Evolutionary conservation across 495 filamentous ascomycete species (phyloP), one percentile per base, ranked within the genome.

Genomic region (Cladorrhinum samala): DNA sequence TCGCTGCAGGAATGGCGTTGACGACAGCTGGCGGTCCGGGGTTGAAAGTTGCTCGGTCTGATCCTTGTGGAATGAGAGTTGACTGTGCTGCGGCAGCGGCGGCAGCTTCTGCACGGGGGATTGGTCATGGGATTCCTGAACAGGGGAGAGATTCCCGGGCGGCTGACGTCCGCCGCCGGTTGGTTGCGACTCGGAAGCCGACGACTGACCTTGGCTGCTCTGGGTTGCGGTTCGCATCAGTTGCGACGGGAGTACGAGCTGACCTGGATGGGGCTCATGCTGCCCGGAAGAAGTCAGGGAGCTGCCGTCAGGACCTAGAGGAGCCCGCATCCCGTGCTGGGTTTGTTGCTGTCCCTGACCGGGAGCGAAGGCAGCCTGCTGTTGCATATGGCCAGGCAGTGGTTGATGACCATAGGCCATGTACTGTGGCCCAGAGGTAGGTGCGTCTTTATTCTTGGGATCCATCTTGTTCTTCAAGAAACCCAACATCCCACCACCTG

Each of bases 241-340:
- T 33, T 51, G 55, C 27, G 47, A 18, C n/a, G 41, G 53, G 17
- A 46, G 45, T 1, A 48, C 38, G 42, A 58, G 38, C 40, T 61
- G 55, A 11, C 57, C 54, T 2, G 48, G 45, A 1, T 46, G 45
- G 8, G 37, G 38, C 2, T 37, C 5, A 19, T 44, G 50, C 24
- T 67, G 66, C n/a, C 55, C 49, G 14, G 61, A 51, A 3, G 49
- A 49, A 2, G 61, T 46, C 11, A 51, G 1, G 3, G 57, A 52
- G n/a, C 53, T 62, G 3, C 65, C 65, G 36, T 64, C 63, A 2
- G 65, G 63, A 9, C 65, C 63, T 2, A 64, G 21, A 30, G 56
- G 49, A 8, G 46, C 21, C 33, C 52, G 62, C 47, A 59, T 58
- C 19, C 59, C 56, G 21, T 57, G 27, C n/a, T 30, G 59, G n/a